A percentile compares a stretch with the other conserved stretches of the same genome.
phyloP scores from a whole-genome alignment of 2,329 filamentous ascomycete species.

The Colletotrichum spaethianum region DNA sequence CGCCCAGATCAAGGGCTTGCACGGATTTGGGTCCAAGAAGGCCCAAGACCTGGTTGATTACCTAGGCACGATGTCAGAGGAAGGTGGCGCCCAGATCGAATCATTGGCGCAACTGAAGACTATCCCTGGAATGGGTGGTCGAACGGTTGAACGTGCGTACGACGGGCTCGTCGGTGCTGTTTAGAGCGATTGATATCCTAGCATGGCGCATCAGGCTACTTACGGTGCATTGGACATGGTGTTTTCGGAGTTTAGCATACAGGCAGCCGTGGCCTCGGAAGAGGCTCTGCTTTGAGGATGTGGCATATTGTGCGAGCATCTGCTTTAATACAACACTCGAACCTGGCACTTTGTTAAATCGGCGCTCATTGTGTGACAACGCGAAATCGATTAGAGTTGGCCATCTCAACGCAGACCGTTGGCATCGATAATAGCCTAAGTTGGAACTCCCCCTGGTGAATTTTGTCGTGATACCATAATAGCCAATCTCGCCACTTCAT shows the following conservation, averaged over 20 bases:
- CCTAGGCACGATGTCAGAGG: slow-evolving; percentile 61
- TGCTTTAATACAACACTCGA: not conserved
- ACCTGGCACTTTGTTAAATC: not conserved
- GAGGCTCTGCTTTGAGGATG: slow-evolving; percentile 17
- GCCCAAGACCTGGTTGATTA: slow-evolving; percentile 73
- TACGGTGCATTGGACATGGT: slow-evolving; percentile 35
- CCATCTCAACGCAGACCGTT: not conserved
- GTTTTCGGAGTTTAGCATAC: slow-evolving; percentile 39
- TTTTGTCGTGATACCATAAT: not conserved
- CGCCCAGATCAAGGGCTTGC: slow-evolving; percentile 74
- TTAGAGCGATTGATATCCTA: slow-evolving; percentile 20
- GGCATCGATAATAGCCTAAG: not conserved
- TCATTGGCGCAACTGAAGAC: slow-evolving; percentile 66
- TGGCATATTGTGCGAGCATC: slow-evolving; percentile 25
- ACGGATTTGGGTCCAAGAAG: slow-evolving; percentile 81
- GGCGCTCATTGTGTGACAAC: not conserved
- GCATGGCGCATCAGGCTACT: slow-evolving; percentile 26
- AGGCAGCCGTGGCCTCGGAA: slow-evolving; percentile 20
- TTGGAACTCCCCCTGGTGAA: too few species aligned
- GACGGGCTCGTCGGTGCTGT: slow-evolving; percentile 57
- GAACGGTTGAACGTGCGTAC: slow-evolving; percentile 70
- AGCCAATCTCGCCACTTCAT: not conserved
- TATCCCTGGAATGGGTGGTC: slow-evolving; percentile 70
- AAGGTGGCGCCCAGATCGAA: slow-evolving; percentile 59
- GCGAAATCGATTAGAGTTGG: not conserved